Evolutionary conservation across 441 rosid genomes (phyloP), one percentile per base, ranked within the genome.

Genomic region (Aleurites moluccanus): DNA sequence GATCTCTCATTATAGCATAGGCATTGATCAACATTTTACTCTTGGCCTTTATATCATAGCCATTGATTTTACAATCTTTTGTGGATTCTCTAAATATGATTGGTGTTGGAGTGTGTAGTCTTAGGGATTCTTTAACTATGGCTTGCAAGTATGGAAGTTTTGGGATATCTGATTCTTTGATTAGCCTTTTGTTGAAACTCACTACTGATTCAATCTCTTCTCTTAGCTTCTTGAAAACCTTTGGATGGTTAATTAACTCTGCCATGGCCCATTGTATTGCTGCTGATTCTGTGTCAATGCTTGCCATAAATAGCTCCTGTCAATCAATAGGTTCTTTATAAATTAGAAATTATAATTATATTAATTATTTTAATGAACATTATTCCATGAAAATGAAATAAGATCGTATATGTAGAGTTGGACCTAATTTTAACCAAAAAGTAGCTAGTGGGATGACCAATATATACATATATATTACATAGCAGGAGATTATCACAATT

Each of bases 51-150:
- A 88, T 78, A 53, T 78, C 62, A 56, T 62, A 78, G 50, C 88
- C 88, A 2, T 81, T 77, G 72, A 88, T 82, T 6, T 57, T 68
- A 74, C 80, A 80, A 73, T 85, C 87, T 3, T 61, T 68, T 70
- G 69, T 52, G 81, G 89, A 77, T 73, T 86, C 80, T 75, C 93
- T 77, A 7, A 81, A 77, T 49, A 85, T 84, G 61, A 87, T 71
- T 16, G 90, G 80, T 10, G 77, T 82, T 0, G 86, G 79, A 21
- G 92, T 88, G 73, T 86, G 90, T 2, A 88, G 77, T 73, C 93
- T 75, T 6, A 80, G 70, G 68, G 82, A 81, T 80, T 89, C 93
- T 78, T 77, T 85, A 14, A 75, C 33, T n/a, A 84, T 78, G 0
- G 86, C 81, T 61, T 74, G 81, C 15, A 87, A 62, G 84, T 79